phyloP scores from a whole-genome alignment of 2,329 filamentous ascomycete genomes.

The Talaromyces sp. region DNA sequence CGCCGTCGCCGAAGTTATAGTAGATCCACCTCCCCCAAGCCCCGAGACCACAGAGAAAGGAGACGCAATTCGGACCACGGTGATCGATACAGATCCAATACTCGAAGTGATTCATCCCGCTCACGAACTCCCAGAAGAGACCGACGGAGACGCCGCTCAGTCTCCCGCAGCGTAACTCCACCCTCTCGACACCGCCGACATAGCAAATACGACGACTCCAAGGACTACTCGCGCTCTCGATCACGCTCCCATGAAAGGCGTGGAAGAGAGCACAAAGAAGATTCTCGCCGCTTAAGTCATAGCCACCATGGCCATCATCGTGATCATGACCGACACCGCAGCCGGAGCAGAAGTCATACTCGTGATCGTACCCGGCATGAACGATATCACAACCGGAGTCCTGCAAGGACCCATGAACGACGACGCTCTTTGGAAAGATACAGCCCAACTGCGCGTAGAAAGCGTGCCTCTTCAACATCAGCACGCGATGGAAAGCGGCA shows the following conservation, averaged over 20 bases:
- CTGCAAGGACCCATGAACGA: conserved; percentile 41
- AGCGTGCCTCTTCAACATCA: conserved; percentile 48
- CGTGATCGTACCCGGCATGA: conserved; percentile 29
- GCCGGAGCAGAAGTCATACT: conserved; percentile 31
- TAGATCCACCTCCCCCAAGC: conserved; percentile 45
- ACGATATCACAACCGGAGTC: conserved; percentile 31
- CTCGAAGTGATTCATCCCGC: conserved; percentile 54
- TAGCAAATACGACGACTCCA: conserved; percentile 39
- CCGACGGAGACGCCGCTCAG: conserved; percentile 44
- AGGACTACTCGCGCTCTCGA: conserved; percentile 42
- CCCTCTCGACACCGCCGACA: conserved; percentile 31
- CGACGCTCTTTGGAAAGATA: conserved; percentile 51
- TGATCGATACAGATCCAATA: conserved; percentile 53
- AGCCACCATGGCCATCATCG: conserved; percentile 33
- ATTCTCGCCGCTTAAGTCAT: background rate
- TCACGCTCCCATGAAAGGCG: conserved; percentile 26
- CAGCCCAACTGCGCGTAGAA: conserved; percentile 44
- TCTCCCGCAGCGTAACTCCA: conserved; percentile 41
- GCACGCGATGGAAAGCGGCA: conserved; percentile 46
- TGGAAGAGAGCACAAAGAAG: conserved; percentile 30
- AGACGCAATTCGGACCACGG: conserved; percentile 44
- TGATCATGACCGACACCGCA: conserved; percentile 36
- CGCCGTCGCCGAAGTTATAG: conserved; percentile 28
- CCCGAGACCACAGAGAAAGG: conserved; percentile 37
- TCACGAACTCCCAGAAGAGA: conserved; percentile 59